phyloP scores from a whole-genome alignment of 106 monocot genomes.

The Dioscorea dumetorum region DNA sequence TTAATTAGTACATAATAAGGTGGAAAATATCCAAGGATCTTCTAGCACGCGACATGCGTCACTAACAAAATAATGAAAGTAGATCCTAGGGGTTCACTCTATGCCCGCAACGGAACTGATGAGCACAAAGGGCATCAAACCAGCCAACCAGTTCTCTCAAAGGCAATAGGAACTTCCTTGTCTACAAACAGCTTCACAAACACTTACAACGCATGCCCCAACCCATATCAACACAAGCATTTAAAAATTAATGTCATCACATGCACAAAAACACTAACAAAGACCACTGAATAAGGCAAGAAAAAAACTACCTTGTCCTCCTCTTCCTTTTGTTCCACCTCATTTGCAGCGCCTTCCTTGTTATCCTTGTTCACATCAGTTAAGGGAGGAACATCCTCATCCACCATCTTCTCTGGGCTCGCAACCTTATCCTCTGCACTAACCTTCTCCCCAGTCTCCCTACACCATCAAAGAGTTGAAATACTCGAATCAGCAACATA shows the following conservation, averaged over 20 bases:
- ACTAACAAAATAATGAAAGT: no score
- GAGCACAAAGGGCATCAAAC: neutral
- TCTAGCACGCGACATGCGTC: neutral
- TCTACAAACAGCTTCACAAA: neutral
- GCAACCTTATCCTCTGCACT: constrained; percentile 24
- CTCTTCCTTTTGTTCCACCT: constrained; percentile 26
- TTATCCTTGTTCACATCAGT: constrained; percentile 24
- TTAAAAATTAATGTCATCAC: no score
- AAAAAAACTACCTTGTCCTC: constrained; percentile 33
- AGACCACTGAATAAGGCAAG: no score
- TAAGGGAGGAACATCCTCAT: constrained; percentile 19
- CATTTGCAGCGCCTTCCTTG: constrained; percentile 21
- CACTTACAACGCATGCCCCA: neutral
- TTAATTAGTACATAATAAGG: neutral
- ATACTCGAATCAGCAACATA: neutral
- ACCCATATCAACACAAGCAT: neutral
- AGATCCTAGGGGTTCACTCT: neutral
- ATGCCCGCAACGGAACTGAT: constrained; percentile 19
- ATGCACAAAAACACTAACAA: no score
- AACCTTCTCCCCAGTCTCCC: constrained; percentile 16
- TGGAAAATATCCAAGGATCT: neutral
- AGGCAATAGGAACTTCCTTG: constrained; percentile 5
- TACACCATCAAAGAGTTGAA: neutral
- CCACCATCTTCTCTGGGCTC: constrained; percentile 16
- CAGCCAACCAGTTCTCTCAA: constrained; percentile 7